Evolutionary conservation across 1,284 basidiomycete species (phyloP).

Genomic region (Tylopilus microsporus): DNA sequence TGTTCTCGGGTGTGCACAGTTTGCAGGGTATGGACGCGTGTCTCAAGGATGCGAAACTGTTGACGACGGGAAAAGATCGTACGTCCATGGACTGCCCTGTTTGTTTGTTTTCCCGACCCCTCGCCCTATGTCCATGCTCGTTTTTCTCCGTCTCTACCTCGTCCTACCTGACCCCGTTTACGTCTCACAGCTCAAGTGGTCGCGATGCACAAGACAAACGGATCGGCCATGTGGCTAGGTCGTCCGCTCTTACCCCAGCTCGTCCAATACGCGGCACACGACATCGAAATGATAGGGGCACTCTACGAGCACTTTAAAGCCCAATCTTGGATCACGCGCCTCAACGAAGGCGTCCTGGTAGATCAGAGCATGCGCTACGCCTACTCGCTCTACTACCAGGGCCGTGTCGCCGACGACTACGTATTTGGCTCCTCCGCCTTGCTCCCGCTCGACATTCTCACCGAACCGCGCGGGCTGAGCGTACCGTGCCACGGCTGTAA

Average conservation of each 20-base stretch:
- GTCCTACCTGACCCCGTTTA: neutral
- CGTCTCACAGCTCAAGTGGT: constrained; percentile 33
- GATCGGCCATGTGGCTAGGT: constrained; percentile 32
- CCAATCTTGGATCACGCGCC: constrained; percentile 30
- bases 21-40: constrained; percentile 32
- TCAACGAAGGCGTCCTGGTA: constrained; percentile 12
- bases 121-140: too few relatives aligned
- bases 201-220: constrained; percentile 35
- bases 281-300: constrained; percentile 38
- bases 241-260: constrained; percentile 36
- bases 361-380: constrained; percentile 30
- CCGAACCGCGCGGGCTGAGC: constrained; percentile 24
- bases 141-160: neutral
- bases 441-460: constrained; percentile 27
- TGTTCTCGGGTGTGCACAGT: constrained; percentile 30
- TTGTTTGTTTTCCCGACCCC: neutral
- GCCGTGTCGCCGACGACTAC: constrained; percentile 22
- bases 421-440: constrained; percentile 24
- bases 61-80: constrained; percentile 29
- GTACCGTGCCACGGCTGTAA: constrained; percentile 25
- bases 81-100: neutral
- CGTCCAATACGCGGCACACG: constrained; percentile 39
- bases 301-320: constrained; percentile 35
- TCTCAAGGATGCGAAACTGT: constrained; percentile 15
- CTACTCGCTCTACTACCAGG: constrained; percentile 25